Evolutionary conservation across 345 rosid genomes (phyloP).

Genomic region (Balakata baccata): DNA sequence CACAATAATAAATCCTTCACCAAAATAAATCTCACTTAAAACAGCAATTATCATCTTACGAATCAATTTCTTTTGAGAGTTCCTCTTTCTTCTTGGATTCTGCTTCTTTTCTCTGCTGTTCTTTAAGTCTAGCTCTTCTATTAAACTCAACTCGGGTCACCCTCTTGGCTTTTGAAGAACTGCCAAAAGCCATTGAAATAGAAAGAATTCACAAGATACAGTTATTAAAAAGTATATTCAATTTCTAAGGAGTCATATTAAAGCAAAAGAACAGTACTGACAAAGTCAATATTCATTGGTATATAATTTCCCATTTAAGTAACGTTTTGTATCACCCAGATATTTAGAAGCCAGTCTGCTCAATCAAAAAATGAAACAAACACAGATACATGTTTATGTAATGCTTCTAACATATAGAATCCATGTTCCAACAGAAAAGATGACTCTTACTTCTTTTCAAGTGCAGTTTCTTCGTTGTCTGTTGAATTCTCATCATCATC

Average conservation of each 20-base stretch:
- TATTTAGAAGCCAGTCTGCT: background rate
- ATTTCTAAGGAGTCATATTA: background rate
- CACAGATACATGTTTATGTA: background rate
- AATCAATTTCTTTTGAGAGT: slow-evolving; percentile 64
- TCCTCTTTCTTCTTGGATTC: slow-evolving; percentile 47
- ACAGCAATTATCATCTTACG: slow-evolving; percentile 32
- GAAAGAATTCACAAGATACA: background rate
- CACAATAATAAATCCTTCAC: slow-evolving; percentile 12
- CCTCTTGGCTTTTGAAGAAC: slow-evolving; percentile 48
- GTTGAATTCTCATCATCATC: slow-evolving; percentile 44
- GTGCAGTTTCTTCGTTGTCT: slow-evolving; percentile 33
- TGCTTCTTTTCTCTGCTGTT: slow-evolving; percentile 41
- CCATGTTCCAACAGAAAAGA: background rate
- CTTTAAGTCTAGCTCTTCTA: slow-evolving; percentile 69
- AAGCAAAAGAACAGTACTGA: background rate
- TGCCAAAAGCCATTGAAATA: slow-evolving; percentile 28
- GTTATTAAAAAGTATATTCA: background rate
- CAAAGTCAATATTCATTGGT: no score
- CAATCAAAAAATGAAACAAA: background rate
- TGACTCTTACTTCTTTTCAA: slow-evolving; percentile 46
- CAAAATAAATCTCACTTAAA: background rate
- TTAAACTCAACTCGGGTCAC: slow-evolving; percentile 74
- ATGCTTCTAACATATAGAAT: background rate
- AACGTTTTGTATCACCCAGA: background rate
- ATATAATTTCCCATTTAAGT: background rate